These are phyloP conservation scores for Triticum dicoccoides DNA, from an alignment of 176 grass and related monocot species.

Conservation along the genomic window DNA sequence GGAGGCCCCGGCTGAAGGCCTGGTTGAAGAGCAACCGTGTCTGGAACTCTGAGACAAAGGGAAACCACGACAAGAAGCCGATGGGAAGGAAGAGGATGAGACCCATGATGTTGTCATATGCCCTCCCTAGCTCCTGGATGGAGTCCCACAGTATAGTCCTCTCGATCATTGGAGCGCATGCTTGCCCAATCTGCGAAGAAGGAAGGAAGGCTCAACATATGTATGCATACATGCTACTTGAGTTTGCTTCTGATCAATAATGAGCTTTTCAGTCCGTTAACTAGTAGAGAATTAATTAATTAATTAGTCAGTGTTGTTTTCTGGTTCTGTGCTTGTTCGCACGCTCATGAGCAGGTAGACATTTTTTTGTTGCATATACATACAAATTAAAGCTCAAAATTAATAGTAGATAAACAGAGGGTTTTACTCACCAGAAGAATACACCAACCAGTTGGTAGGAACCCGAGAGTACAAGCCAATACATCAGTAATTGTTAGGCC, in stretches of 20 bases:
- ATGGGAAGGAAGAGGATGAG: conserved; percentile 77
- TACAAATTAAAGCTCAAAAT: neutral
- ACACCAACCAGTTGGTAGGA: conserved; percentile 90
- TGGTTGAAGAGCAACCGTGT: conserved; percentile 93
- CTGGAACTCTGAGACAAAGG: conserved; percentile 97
- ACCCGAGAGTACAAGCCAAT: conserved; percentile 68
- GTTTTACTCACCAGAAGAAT: conserved; percentile 83
- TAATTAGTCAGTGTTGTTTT: neutral
- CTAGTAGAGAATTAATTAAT: neutral
- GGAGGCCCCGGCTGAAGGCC: conserved; percentile 88
- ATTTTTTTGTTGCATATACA: neutral
- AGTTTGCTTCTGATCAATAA: neutral
- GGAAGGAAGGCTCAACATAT: neutral
- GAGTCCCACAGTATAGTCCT: conserved; percentile 69
- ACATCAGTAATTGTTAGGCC: conserved; percentile 71
- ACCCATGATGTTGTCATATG: conserved; percentile 86
- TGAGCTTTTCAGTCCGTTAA: neutral
- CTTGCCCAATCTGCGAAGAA: conserved; percentile 67
- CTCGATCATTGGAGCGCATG: conserved; percentile 45
- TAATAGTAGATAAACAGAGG: neutral
- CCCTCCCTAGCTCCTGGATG: conserved; percentile 88
- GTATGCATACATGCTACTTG: neutral
- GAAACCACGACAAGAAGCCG: conserved; percentile 87
- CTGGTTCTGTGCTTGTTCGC: neutral
- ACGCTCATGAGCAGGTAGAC: neutral